Percentiles rank a stretch among this genome's conserved stretches.
Evolutionary conservation across 192 early-diverging fungal species (phyloP).

Genomic region (Chytriomyces sp.): DNA sequence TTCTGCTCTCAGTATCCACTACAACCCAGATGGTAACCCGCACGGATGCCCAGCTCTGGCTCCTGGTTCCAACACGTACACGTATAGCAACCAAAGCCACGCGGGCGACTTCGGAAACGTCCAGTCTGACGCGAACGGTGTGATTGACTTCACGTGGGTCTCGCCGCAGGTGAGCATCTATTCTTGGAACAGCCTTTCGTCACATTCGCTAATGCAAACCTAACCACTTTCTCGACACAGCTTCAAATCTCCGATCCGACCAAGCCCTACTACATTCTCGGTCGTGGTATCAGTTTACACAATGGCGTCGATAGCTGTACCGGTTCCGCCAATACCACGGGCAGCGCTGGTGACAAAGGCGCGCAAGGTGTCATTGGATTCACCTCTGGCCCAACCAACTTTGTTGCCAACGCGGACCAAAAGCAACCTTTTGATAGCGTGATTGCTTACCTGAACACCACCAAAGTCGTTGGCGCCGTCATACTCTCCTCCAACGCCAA

Average conservation of each 20-base stretch:
- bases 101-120: slow-evolving; percentile 37
- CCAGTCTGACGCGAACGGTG: slow-evolving; percentile 18
- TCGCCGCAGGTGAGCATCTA: neutral
- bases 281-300: slow-evolving; percentile 28
- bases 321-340: slow-evolving; percentile 8
- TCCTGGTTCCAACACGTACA: neutral
- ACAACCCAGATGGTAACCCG: slow-evolving; percentile 19
- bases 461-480: neutral
- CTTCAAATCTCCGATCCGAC: neutral
- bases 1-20: slow-evolving; percentile 18
- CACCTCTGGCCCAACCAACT: too few species aligned
- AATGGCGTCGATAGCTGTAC: slow-evolving; percentile 26
- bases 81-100: slow-evolving; percentile 14
- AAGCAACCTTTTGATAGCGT: neutral
- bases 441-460: neutral
- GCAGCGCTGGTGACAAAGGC: slow-evolving; percentile 30
- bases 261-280: slow-evolving; percentile 3
- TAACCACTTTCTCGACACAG: neutral
- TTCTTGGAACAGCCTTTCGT: neutral
- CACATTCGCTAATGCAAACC: too few species aligned
- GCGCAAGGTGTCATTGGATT: slow-evolving; percentile 33
- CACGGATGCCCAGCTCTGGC: slow-evolving; percentile 22
- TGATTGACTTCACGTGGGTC: slow-evolving; percentile 3
- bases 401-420: neutral
- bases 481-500: neutral